Evolutionary conservation across 148 eudicot species (phyloP).

Genomic region (Drosera capensis): DNA sequence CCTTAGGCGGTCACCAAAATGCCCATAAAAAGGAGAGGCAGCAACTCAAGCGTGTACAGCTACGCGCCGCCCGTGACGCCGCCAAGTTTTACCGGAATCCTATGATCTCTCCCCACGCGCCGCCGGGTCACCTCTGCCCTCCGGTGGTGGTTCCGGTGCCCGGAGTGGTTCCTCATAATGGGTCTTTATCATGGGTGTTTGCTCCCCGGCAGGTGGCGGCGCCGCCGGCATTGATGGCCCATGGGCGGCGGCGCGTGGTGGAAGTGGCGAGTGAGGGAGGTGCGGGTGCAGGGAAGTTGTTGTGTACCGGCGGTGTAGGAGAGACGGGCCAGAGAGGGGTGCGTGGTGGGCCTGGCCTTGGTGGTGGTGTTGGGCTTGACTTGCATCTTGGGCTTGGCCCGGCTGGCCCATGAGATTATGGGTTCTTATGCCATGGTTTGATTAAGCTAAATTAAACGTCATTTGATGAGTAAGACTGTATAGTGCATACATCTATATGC

Average conservation of each 20-base stretch:
- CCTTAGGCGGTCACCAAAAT: constrained; percentile 81
- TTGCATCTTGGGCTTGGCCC: constrained; percentile 72
- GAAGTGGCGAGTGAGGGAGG: constrained; percentile 6
- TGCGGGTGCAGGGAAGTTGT: constrained; percentile 22
- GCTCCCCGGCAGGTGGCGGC: constrained; percentile 15
- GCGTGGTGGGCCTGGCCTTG: constrained; percentile 41
- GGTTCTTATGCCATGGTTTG: too few species aligned
- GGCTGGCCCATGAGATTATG: constrained; percentile 37
- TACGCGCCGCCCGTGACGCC: constrained; percentile 48
- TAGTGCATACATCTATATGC: too few species aligned
- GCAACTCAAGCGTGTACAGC: constrained; percentile 65
- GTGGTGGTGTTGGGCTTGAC: constrained; percentile 54
- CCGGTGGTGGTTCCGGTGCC: too few species aligned
- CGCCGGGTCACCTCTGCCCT: constrained; percentile 54
- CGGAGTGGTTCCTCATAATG: constrained; percentile 28
- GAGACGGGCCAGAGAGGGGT: constrained; percentile 19
- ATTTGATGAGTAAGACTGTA: too few species aligned
- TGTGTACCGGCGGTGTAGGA: constrained; percentile 23
- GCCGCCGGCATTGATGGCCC: background rate
- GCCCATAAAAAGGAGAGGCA: constrained; percentile 83
- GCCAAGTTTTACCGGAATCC: too few species aligned
- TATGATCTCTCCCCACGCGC: constrained; percentile 54
- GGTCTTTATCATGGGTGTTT: constrained; percentile 58
- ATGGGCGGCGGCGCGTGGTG: too few species aligned
- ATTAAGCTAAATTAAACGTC: too few species aligned